Evolutionary conservation across 2,329 filamentous ascomycete species (phyloP).

Genomic region (Sarocladiaceae sp.): DNA sequence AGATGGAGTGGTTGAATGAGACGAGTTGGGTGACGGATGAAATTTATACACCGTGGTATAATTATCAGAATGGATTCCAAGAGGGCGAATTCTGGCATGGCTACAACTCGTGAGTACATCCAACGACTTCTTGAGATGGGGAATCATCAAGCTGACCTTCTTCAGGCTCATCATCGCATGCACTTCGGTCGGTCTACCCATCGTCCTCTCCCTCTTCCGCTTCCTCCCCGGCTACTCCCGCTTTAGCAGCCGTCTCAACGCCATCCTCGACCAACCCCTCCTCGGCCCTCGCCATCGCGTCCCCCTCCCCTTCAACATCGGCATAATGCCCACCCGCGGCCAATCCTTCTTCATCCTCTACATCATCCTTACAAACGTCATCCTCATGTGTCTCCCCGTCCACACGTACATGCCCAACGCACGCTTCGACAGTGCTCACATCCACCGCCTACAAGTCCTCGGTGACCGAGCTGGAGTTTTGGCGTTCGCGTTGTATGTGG

Average conservation of each 20-base stretch:
- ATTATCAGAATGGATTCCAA: conserved; percentile 48
- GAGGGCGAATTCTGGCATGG: conserved; percentile 1
- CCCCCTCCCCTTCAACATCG: conserved; percentile 18
- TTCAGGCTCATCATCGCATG: conserved; percentile 18
- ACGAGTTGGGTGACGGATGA: conserved; percentile 24
- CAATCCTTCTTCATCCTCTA: conserved; percentile 29
- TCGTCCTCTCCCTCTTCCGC: conserved; percentile 27
- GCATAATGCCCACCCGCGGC: conserved; percentile 28
- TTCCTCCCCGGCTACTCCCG: conserved; percentile 25
- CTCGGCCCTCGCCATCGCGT: conserved; percentile 27
- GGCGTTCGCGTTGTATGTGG: conserved; percentile 27
- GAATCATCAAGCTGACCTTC: background rate
- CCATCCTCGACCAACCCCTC: conserved; percentile 25
- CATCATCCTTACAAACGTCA: conserved; percentile 28
- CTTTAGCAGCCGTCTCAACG: conserved; percentile 21
- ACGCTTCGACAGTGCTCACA: conserved; percentile 64
- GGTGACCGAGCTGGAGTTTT: conserved; percentile 31
- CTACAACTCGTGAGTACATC: conserved; percentile 1
- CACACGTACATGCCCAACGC: conserved; percentile 29
- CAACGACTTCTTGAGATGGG: background rate
- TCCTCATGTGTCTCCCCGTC: conserved; percentile 18
- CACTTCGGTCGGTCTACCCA: conserved; percentile 25
- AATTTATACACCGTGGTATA: conserved; percentile 39
- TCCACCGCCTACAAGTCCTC: conserved; percentile 43
- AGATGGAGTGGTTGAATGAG: conserved; percentile 22